These are phyloP conservation scores for Cyberlindnera japonica DNA, from an alignment of 805 yeast species.

Conservation along the genomic window DNA sequence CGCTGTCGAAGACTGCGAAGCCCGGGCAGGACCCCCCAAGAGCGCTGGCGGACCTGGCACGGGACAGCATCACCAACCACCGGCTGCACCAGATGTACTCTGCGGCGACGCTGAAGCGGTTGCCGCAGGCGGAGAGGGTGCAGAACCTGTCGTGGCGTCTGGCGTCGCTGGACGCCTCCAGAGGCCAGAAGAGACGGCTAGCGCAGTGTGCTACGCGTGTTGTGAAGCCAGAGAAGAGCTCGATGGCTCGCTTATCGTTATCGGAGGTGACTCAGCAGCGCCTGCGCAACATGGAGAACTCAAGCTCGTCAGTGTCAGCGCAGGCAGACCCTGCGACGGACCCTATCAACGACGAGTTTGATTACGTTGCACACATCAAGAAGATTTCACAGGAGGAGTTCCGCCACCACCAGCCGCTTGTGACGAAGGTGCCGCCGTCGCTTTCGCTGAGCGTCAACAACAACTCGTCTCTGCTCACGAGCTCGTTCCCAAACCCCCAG, in stretches of 20 bases:
- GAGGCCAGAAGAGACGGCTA: background rate
- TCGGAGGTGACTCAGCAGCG: conserved; percentile 10
- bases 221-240: too few relatives aligned
- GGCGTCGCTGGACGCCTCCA: conserved; percentile 3
- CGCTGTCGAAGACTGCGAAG: conserved; percentile 6
- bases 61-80: conserved; percentile 12
- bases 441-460: too few relatives aligned
- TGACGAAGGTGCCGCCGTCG: too few relatives aligned
- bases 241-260: conserved; percentile 5
- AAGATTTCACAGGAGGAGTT: conserved; percentile 41
- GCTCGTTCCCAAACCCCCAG: conserved; percentile 16
- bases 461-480: conserved; percentile 16
- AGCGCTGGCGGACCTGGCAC: conserved; percentile 10
- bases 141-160: conserved; percentile 19
- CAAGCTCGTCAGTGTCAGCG: background rate
- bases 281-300: background rate
- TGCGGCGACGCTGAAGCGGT: conserved; percentile 5
- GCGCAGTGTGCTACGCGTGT: too few relatives aligned
- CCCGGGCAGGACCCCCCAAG: conserved; percentile 1
- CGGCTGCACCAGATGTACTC: conserved; percentile 17
- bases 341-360: conserved; percentile 49
- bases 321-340: conserved; percentile 11
- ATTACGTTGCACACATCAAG: conserved; percentile 59
- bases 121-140: conserved; percentile 15
- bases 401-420: conserved; percentile 9